Percentiles rank a stretch among this genome's conserved stretches.
These are phyloP conservation scores for Pistacia atlantica DNA, from an alignment of 345 rosid genomes.

Conservation along the genomic window DNA sequence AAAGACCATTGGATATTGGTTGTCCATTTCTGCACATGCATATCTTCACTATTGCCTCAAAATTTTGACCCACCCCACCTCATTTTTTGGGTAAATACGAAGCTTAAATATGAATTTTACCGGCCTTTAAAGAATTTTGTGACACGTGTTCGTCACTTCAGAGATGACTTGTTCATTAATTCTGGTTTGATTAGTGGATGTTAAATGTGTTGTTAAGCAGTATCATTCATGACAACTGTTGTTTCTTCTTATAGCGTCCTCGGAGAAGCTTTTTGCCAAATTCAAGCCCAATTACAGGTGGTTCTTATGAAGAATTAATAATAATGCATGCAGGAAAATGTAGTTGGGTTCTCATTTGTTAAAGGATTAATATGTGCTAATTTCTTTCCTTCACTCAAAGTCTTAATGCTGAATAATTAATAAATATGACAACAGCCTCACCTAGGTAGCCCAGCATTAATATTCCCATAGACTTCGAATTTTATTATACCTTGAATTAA, in stretches of 20 bases:
- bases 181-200: no score
- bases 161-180: background rate
- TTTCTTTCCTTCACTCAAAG: background rate
- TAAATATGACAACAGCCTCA: background rate
- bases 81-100: no score
- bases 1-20: background rate
- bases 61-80: background rate
- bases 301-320: background rate
- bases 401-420: background rate
- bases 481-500: background rate
- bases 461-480: background rate
- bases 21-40: constrained; percentile 25
- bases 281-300: background rate
- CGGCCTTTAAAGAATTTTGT: no score
- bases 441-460: background rate
- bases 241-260: background rate
- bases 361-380: background rate
- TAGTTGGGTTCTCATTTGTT: background rate
- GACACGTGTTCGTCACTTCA: no score
- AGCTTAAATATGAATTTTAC: no score
- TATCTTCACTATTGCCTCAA: background rate
- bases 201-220: no score
- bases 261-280: background rate
- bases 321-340: background rate
- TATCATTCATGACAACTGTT: background rate